Conservation (phyloP, 805 yeast genomes). For the Candida peoriensis region DNA sequence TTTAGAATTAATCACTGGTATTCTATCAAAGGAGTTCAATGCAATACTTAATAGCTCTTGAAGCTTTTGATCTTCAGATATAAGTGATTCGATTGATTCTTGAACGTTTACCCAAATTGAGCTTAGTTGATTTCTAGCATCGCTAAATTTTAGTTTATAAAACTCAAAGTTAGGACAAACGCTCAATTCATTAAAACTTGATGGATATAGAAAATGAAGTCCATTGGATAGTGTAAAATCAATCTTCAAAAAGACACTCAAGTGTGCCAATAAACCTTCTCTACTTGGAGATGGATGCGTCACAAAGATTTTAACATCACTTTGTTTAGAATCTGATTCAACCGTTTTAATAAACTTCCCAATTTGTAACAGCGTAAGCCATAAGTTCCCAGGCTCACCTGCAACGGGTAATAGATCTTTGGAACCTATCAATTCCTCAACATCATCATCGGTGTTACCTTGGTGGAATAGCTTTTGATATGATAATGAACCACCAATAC, state of each 20-base stretch:
- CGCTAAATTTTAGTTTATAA: conserved; percentile 57
- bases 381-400: conserved; percentile 61
- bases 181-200: conserved; percentile 64
- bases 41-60: conserved; percentile 48
- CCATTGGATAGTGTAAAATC: conserved; percentile 74
- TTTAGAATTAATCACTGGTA: conserved; percentile 39
- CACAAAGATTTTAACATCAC: conserved; percentile 55
- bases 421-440: conserved; percentile 14
- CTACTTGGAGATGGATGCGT: conserved; percentile 68
- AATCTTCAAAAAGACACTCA: conserved; percentile 61
- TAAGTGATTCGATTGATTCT: conserved; percentile 41
- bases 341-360: conserved; percentile 57
- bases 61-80: conserved; percentile 37
- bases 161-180: conserved; percentile 59
- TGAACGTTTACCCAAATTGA: conserved; percentile 60
- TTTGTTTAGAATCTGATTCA: conserved; percentile 32
- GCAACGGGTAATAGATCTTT: conserved; percentile 44
- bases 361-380: conserved; percentile 69
- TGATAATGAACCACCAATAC: conserved; percentile 68
- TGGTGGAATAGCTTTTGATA: conserved; percentile 65
- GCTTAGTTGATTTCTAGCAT: conserved; percentile 55
- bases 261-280: conserved; percentile 63
- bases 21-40: conserved; percentile 55
- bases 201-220: conserved; percentile 63
- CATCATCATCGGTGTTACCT: conserved; percentile 35